Base-by-base conservation (phyloP, 345 rosid genomes). In the Brassica rapa region DNA sequence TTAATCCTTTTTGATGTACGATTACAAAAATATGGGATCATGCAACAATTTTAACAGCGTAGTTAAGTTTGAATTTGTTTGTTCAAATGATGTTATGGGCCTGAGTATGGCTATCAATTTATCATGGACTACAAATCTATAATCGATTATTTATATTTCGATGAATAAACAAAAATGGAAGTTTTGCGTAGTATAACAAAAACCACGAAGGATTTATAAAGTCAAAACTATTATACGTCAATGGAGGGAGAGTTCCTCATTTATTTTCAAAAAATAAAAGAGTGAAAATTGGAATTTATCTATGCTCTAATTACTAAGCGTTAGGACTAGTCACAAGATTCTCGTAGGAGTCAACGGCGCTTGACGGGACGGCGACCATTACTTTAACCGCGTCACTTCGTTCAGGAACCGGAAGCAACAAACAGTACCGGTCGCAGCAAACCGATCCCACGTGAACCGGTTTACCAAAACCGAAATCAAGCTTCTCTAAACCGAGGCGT, bases 381-480 rank as follows among this genome's bases (percentile, higher is more conserved):
- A 86, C 95, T 78, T 84, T 91, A 59, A 91, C 91, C 4, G 86
- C 88, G 33, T 82, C 95, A 80, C 80, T 63, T 75, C 72, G 82
- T 73, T 87, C 84, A 15, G 62, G 70, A 61, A 87, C 89, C 41
- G 98, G 98, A 73, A 90, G 73, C 30, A 93, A 81, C 77, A 90
- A 71, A 78, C 98, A 93, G 66, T 91, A 93, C 60, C 87, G 85
- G 62, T 91, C 95, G 4, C 91, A 82, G 57, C 93, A 91, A 29
- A 91, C 73, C 33, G 97, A 85, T 1, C 89, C 95, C 67, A 90
- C 89, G 10, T 88, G 86, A 33, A 87, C 82, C 14, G 97, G 93
- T 68, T 73, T 87, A 24, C 91, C 97, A 62, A 91, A 70, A 49
- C 97, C 97, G 3, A 93, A 88, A 89, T 93, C 95, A 78, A 91